phyloP scores from a whole-genome alignment of 352 stramenopile species.

The Globisporangium uncinulatum region DNA sequence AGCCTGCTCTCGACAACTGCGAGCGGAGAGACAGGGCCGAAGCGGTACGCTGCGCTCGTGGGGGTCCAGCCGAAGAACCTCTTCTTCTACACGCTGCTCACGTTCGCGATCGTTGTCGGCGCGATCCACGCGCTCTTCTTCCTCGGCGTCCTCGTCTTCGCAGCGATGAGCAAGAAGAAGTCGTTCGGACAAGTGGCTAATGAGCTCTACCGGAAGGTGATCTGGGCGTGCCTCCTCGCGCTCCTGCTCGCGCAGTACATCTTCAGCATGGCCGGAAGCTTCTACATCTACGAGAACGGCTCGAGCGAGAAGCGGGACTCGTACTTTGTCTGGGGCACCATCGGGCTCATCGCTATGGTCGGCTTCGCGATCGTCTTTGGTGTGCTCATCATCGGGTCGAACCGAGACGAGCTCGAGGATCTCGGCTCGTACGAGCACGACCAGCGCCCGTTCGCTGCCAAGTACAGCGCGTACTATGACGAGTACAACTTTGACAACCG shows the following conservation, averaged over 20 bases:
- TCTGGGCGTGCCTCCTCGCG: slow-evolving; percentile 64
- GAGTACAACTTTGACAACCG: slow-evolving; percentile 89
- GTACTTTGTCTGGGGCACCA: slow-evolving; percentile 38
- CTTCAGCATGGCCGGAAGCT: slow-evolving; percentile 79
- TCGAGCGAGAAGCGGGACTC: slow-evolving; percentile 20
- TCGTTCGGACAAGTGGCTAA: slow-evolving; percentile 44
- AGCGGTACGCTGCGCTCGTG: slow-evolving; percentile 64
- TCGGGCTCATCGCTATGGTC: slow-evolving; percentile 39
- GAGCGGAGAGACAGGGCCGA: slow-evolving; percentile 48
- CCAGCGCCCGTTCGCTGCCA: slow-evolving; percentile 66
- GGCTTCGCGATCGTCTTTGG: slow-evolving; percentile 60
- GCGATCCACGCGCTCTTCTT: slow-evolving; percentile 59
- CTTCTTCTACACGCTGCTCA: slow-evolving; percentile 79
- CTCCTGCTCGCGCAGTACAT: slow-evolving; percentile 84
- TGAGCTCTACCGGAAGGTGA: slow-evolving; percentile 79
- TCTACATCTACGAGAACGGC: slow-evolving; percentile 51
- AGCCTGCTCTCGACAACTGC: slow-evolving; percentile 14
- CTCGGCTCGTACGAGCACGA: slow-evolving; percentile 73
- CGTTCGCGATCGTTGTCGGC: slow-evolving; percentile 51
- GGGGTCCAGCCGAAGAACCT: slow-evolving; percentile 55
- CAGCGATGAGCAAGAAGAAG: slow-evolving; percentile 47
- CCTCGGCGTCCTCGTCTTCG: slow-evolving; percentile 45
- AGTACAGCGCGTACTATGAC: slow-evolving; percentile 86
- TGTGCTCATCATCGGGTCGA: slow-evolving; percentile 56
- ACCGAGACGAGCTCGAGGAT: slow-evolving; percentile 66